These are phyloP conservation scores for Fusarium multiceps DNA, from an alignment of 2,329 filamentous ascomycete genomes.

Conservation along the genomic window DNA sequence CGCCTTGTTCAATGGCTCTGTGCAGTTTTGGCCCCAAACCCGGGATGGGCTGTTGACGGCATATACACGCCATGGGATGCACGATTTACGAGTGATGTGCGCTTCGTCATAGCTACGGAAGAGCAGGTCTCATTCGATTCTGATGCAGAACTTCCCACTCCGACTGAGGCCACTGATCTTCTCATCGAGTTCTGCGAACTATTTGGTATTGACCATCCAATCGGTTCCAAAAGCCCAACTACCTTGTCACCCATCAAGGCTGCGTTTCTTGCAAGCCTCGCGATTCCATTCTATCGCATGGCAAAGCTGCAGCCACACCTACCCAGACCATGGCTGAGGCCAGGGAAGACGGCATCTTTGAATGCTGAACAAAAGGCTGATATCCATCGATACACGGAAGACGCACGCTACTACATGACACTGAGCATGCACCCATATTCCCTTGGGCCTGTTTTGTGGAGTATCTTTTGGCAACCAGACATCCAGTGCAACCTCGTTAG, in stretches of 20 bases:
- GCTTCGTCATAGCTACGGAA: conserved; percentile 41
- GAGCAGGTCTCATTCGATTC: conserved; percentile 30
- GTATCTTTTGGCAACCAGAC: conserved; percentile 49
- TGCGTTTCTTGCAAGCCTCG: conserved; percentile 42
- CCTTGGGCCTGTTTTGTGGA: conserved; percentile 47
- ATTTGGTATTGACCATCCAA: conserved; percentile 39
- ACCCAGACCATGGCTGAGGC: conserved; percentile 31
- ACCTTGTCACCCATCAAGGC: conserved; percentile 43
- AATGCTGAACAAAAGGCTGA: conserved; percentile 22
- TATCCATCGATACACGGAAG: conserved; percentile 35
- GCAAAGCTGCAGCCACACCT: conserved; percentile 42
- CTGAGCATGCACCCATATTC: conserved; percentile 45
- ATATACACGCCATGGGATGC: conserved; percentile 40
- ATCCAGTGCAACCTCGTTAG: conserved; percentile 48
- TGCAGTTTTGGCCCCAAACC: conserved; percentile 39
- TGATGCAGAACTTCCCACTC: conserved; percentile 23
- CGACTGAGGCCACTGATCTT: conserved; percentile 40
- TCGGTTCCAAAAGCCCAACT: conserved; percentile 3
- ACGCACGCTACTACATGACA: conserved; percentile 48
- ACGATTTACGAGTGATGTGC: conserved; percentile 22
- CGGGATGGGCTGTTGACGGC: conserved; percentile 39
- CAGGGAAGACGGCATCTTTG: conserved; percentile 6
- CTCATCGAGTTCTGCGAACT: conserved; percentile 44
- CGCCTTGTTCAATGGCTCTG: conserved; percentile 45
- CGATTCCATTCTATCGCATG: conserved; percentile 46